Evolutionary conservation across 495 filamentous ascomycete genomes (phyloP), one percentile per base, ranked within the genome.

Genomic region (Opeltia flavorubescens): DNA sequence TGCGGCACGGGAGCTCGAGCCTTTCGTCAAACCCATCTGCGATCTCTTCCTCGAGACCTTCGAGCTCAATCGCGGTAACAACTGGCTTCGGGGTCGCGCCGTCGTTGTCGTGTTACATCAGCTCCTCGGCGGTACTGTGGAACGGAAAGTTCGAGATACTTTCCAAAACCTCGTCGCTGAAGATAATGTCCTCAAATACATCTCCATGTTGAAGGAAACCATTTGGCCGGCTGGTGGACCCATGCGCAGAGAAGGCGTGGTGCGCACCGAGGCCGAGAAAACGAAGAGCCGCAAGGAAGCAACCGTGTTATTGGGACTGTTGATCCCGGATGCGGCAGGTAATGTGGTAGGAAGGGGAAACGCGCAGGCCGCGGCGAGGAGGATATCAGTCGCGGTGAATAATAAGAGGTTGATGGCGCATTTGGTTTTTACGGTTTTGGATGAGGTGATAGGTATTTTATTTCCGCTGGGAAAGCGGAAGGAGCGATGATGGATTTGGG

Each of bases 21-120:
- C 93, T 5, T 95, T 99, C 61, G 88, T 99, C 52, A 96, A 94
- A 57, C 93, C 93, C 6, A 94, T 99, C 51, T 95, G 88, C 62
- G 91, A 99, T 61, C 76, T 96, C 44, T 99, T 99, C 62, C 78
- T 96, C 31, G 93, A 96, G 66, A 73, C 86, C 9, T 99, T 99
- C 60, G 88, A 95, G 59, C 74, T 96, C 23, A 94, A 95, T 58
- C 77, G 80, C 25, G 89, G 87, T 15, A 94, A 89, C 62, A 96
- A 93, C 59, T 93, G 57, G 89, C 76, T 99, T 5, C 83, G 93
- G 15, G 93, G 91, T 7, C 79, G 93, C 15, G 91, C 93, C 12
- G 93, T 96, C 1, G 89, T 99, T 24, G 86, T 83, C 8, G 78
- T 83, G 8, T 67, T 83, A 18, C 79, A 83, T 44, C 78, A 83